A percentile compares a stretch with the other conserved stretches of the same genome.
Evolutionary conservation across 176 grass and related monocot species (phyloP).

Genomic region (Guadua angustifolia): DNA sequence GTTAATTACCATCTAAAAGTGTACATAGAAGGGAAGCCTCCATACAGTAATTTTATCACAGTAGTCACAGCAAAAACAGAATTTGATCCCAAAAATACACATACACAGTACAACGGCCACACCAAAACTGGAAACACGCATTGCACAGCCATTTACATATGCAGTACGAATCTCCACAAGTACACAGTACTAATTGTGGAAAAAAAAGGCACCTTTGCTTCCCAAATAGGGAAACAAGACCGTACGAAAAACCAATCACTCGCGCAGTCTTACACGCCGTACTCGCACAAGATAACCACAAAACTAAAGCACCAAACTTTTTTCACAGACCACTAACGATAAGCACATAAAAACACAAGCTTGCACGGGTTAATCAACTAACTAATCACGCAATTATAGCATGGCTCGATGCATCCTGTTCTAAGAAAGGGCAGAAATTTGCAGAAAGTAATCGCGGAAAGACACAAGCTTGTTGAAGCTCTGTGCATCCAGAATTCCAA

Average conservation of each 20-base stretch:
- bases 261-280: constrained; percentile 15
- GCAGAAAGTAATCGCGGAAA: background rate
- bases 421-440: background rate
- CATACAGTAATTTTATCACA: constrained; percentile 38
- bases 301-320: constrained; percentile 18
- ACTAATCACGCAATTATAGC: constrained; percentile 23
- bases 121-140: constrained; percentile 48
- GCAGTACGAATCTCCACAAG: constrained; percentile 46
- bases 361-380: constrained; percentile 3
- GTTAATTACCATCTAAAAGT: constrained; percentile 23
- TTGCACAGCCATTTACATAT: constrained; percentile 24
- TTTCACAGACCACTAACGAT: background rate
- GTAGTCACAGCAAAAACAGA: constrained; percentile 24
- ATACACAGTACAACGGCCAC: constrained; percentile 32
- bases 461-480: background rate
- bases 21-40: background rate
- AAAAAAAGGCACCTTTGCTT: constrained; percentile 42
- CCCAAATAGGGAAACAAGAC: constrained; percentile 46
- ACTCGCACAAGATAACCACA: constrained; percentile 4
- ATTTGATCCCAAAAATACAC: constrained; percentile 34
- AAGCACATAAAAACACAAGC: constrained; percentile 11
- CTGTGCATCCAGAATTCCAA: background rate
- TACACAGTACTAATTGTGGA: constrained; percentile 42
- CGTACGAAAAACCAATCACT: constrained; percentile 29
- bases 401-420: background rate